A percentile compares a stretch with the other conserved stretches of the same genome.
Conservation (phyloP, 2,329 filamentous ascomycete genomes). For the Aspergillus arachidicola region DNA sequence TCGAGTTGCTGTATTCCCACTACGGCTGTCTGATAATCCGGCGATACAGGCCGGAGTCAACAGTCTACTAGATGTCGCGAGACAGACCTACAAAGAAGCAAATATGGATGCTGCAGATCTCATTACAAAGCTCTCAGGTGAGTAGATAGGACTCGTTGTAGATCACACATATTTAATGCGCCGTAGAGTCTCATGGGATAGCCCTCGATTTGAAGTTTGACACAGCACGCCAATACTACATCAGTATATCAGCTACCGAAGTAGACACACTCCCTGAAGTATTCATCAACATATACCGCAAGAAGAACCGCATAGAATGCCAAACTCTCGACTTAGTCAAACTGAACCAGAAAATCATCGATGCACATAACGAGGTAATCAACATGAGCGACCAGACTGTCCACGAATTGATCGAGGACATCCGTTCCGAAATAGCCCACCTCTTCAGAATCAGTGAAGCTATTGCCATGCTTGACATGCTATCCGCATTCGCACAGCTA, state of each 20-base stretch:
- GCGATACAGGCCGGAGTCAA: conserved; percentile 69
- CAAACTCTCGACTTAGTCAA: conserved; percentile 85
- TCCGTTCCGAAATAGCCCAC: conserved; percentile 70
- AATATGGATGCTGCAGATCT: conserved; percentile 76
- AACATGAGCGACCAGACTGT: conserved; percentile 79
- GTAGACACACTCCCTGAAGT: conserved; percentile 66
- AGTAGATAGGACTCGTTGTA: conserved; percentile 11
- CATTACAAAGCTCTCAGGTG: conserved; percentile 68
- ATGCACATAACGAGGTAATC: conserved; percentile 82
- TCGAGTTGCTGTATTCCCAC: background rate
- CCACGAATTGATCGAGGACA: conserved; percentile 68
- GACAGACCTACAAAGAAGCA: conserved; percentile 86
- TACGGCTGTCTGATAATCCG: background rate
- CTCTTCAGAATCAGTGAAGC: conserved; percentile 86
- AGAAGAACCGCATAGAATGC: conserved; percentile 78
- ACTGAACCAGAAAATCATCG: conserved; percentile 73
- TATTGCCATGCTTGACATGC: conserved; percentile 84
- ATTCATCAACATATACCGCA: conserved; percentile 76
- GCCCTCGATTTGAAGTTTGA: conserved; percentile 74
- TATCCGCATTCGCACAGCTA: conserved; percentile 74
- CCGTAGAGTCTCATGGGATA: conserved; percentile 60
- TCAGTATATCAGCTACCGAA: conserved; percentile 66
- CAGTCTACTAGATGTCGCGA: conserved; percentile 82
- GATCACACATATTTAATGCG: conserved; percentile 20
- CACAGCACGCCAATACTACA: conserved; percentile 74